These are phyloP conservation scores for Raphanus sativus DNA, from an alignment of 345 rosid species.

Conservation along the genomic window DNA sequence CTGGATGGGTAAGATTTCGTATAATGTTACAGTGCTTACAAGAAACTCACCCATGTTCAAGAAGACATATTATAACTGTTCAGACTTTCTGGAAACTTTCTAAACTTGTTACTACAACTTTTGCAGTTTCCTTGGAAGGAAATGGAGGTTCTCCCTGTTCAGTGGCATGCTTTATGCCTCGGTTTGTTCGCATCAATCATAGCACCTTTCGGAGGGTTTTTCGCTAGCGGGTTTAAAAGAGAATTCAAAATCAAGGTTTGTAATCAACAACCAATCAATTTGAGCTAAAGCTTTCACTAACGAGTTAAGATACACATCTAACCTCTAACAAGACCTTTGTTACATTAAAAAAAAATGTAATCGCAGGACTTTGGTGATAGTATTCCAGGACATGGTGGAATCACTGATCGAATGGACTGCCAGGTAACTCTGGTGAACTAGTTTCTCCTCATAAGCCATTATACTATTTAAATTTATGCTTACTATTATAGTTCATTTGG, in stretches of 20 bases:
- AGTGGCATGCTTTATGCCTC: conserved; percentile 88
- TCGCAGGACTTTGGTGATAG: conserved; percentile 97
- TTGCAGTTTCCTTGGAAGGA: conserved; percentile 92
- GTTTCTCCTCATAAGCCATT: neutral
- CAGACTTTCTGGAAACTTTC: neutral
- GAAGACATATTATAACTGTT: no score
- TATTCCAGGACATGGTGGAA: conserved; percentile 98
- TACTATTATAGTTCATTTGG: no score
- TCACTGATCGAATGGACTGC: conserved; percentile 97
- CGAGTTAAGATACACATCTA: neutral
- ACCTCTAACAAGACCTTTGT: neutral
- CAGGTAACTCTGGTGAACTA: conserved; percentile 54
- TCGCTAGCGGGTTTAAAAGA: conserved; percentile 96
- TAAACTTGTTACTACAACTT: conserved; percentile 15
- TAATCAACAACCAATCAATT: neutral
- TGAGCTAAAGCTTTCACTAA: conserved; percentile 3
- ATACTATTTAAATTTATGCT: no score
- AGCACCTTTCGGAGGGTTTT: conserved; percentile 99
- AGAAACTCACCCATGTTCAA: neutral
- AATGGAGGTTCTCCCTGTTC: conserved; percentile 76
- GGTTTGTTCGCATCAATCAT: conserved; percentile 97
- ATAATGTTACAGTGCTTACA: neutral
- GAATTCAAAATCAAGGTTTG: conserved; percentile 92
- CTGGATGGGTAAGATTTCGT: conserved; percentile 60
- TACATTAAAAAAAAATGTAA: neutral